These are phyloP conservation scores for Lipomyces spencermartinsiae DNA, from an alignment of 805 yeast species.

Conservation along the genomic window DNA sequence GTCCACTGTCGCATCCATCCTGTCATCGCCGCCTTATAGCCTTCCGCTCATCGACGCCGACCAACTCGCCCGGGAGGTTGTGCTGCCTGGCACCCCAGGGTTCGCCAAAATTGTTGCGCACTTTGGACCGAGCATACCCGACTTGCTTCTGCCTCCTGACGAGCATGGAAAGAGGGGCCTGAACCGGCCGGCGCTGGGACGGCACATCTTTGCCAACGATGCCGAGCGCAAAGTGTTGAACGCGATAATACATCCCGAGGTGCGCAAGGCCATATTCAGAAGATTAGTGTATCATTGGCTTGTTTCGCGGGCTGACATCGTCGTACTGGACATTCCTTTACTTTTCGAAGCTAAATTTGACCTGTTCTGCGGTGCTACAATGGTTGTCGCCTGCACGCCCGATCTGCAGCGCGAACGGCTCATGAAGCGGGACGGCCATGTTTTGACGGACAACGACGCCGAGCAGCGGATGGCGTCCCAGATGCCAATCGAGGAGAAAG, in stretches of 20 bases:
- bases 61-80: constrained; percentile 81
- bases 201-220: constrained; percentile 69
- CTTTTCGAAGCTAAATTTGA: constrained; percentile 82
- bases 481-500: constrained; percentile 67
- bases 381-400: constrained; percentile 69
- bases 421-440: constrained; percentile 66
- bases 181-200: constrained; percentile 78
- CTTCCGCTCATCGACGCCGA: constrained; percentile 87
- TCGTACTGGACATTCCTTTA: constrained; percentile 87
- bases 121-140: constrained; percentile 63
- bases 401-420: constrained; percentile 69
- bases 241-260: constrained; percentile 85
- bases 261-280: constrained; percentile 67
- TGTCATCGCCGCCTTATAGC: constrained; percentile 50
- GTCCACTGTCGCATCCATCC: constrained; percentile 76
- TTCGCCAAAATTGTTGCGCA: constrained; percentile 67
- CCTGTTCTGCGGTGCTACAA: constrained; percentile 68
- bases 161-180: constrained; percentile 47
- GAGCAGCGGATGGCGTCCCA: constrained; percentile 75
- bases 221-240: constrained; percentile 67
- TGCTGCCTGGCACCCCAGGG: constrained; percentile 77
- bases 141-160: constrained; percentile 44
- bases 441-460: constrained; percentile 67
- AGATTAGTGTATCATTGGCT: constrained; percentile 66
- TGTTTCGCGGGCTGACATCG: constrained; percentile 57